Base-by-base conservation (phyloP, 2,329 filamentous ascomycete species). In the Penicillium sp. region DNA sequence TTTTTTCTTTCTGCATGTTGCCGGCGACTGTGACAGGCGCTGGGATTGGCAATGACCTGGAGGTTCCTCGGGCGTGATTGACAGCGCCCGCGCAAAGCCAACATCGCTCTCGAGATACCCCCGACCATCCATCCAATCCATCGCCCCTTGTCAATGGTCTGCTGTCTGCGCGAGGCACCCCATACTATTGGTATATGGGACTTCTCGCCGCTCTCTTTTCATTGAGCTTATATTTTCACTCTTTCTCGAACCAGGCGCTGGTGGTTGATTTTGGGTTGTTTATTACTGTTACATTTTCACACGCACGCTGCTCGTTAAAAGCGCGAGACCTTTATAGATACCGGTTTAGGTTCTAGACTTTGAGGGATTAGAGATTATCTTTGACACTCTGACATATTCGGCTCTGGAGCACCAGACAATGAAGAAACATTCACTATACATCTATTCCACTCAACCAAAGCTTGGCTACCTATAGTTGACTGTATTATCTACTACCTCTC, bases 181-280 rank as follows among this genome's bases (percentile, higher is more conserved):
- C 42, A 42, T 42, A 42, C 39, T 47, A 46, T 40, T 42, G 48
- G 32, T 17, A 44, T 51, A 44, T 40, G 40, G 49, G 52, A 37
- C 33, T 47, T 52, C 40, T 50, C 47, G 32, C 44, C 45, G 45
- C 41, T 42, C 52, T 50, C 42, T 30, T 48, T 54, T 46, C 32
- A 42, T 59, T 54, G 41, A 41, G 37, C 37, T 42, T 26, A 30
- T 46, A 37, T 50, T 47, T 57, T 52, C 8, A 15, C 33, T 60
- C 48, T 26, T 50, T 48, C 53, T 40, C 44, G 46, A 63, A 57
- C 44, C 50, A 54, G 68, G 68, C 68, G 68, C 66, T 69, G 65
- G 68, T 68, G 67, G 67, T 65, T 69, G 44, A 60, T 51, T 55
- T 54, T 58, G 40, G 54, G 60, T 56, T 51, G 40, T 55, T 32